Evolutionary conservation across 1,284 basidiomycete genomes (phyloP), one percentile per base, ranked within the genome.

Genomic region (Pascua guehoae): DNA sequence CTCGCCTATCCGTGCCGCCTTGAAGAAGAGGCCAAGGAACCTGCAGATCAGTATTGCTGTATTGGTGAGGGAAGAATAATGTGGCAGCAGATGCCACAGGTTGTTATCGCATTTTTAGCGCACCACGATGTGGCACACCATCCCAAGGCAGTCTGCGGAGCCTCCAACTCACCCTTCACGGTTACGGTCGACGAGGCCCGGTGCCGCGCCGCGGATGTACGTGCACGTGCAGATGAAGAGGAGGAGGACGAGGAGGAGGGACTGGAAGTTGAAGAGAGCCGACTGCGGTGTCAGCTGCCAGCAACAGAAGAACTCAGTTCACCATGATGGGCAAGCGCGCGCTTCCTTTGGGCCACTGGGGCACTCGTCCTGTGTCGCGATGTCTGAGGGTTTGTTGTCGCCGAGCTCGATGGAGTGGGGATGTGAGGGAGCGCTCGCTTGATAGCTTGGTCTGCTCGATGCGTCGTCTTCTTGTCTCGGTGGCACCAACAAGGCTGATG

Each of bases 221-320:
- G 96, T 95, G 81, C 92, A 97, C 46, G 95, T 98, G 80, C 96
- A 98, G 61, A 98, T 93, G 72, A 89, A 81, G 51, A 98, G 85
- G 15, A 98, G 83, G 62, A 97, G 87, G 72, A 96, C 92, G 66
- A 96, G 86, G 12, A 98, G 83, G 16, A 98, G 84, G 1, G 92
- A 94, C 77, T 95, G 88, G 73, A 98, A 98, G 80, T 97, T 95
- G 85, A 98, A 97, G 41, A 98, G 83, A 8, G 96, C 95, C 47
- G 94, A 95, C 94, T 97, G 68, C 7, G 7, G n/a, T 1, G 46
- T 56, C 8, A 53, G 53, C 32, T 41, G 8, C 3, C 40, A 16
- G 14, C 17, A 24, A 17, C 10, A 43, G 24, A 32, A 43, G 12
- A 36, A 15, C 11, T 24, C 16, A 52, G n/a, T 40, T 36, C 16